Percentiles rank a stretch among this genome's conserved stretches.
phyloP scores from a whole-genome alignment of 139 green algal genomes.

The Pseudopediastrum boryanum region DNA sequence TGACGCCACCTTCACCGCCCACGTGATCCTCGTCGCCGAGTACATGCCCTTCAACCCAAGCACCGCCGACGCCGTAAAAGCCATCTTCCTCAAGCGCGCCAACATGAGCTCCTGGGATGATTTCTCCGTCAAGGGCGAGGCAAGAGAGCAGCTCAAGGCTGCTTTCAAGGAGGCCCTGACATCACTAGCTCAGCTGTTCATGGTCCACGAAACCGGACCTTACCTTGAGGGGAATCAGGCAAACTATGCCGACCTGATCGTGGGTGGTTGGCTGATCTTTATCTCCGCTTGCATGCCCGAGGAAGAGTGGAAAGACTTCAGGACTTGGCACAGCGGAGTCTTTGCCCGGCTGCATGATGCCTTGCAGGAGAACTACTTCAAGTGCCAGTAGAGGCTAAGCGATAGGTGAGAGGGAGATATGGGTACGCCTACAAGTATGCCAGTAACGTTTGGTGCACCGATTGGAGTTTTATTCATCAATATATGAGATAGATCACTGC shows the following conservation, averaged over 20 bases:
- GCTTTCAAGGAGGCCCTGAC: conserved; percentile 1
- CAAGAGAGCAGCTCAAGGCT: neutral
- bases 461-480: no score
- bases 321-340: conserved; percentile 17
- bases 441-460: no score
- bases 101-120: conserved; percentile 8
- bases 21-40: neutral
- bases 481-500: no score
- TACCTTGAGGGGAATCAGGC: conserved; percentile 15
- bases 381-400: conserved; percentile 8
- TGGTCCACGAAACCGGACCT: neutral
- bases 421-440: no score
- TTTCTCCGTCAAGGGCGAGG: neutral
- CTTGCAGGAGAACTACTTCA: conserved; percentile 3
- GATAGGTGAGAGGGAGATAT: no score
- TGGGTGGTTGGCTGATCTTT: conserved; percentile 32
- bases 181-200: conserved; percentile 1
- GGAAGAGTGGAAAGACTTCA: conserved; percentile 23
- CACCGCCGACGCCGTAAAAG: neutral
- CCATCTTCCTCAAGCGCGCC: conserved; percentile 13
- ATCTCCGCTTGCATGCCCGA: neutral
- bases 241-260: conserved; percentile 32
- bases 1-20: conserved; percentile 12
- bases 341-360: conserved; percentile 32
- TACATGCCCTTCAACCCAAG: conserved; percentile 29